Conservation (phyloP, 345 rosid genomes). For the Brassica cretica region DNA sequence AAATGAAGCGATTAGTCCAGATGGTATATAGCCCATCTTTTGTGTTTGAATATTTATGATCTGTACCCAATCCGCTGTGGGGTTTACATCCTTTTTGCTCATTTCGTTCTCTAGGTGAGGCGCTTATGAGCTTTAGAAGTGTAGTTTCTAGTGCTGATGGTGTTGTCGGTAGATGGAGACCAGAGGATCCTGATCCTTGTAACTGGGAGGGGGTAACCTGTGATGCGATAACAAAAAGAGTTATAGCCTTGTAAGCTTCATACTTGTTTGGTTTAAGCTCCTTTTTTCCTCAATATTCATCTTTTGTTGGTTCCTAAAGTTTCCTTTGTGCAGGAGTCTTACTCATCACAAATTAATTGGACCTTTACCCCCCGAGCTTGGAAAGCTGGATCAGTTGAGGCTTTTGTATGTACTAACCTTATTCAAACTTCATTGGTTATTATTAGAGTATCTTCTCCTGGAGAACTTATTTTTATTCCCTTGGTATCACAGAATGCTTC, state of each 20-base stretch:
- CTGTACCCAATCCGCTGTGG: neutral
- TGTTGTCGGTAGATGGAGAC: constrained; percentile 76
- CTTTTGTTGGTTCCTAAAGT: constrained; percentile 24
- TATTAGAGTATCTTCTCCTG: constrained; percentile 12
- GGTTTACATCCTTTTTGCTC: neutral
- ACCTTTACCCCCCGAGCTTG: constrained; percentile 79
- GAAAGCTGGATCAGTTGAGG: constrained; percentile 70
- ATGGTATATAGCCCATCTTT: constrained; percentile 48
- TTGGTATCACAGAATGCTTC: constrained; percentile 60
- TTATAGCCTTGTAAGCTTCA: constrained; percentile 68
- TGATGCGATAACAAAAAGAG: constrained; percentile 75
- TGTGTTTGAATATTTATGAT: constrained; percentile 41
- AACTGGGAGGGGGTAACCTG: constrained; percentile 91
- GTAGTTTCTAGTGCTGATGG: constrained; percentile 70
- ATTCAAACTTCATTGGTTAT: constrained; percentile 9
- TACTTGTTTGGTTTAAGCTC: constrained; percentile 2
- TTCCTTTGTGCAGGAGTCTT: constrained; percentile 59
- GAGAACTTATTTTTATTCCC: constrained; percentile 30
- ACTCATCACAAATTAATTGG: constrained; percentile 81
- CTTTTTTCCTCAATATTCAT: constrained; percentile 7
- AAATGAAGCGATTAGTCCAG: constrained; percentile 46
- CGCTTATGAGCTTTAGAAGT: constrained; percentile 71
- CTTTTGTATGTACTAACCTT: constrained; percentile 61
- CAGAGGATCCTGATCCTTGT: constrained; percentile 98
- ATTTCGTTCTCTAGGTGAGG: constrained; percentile 64